Evolutionary conservation across 306 rosid genomes (phyloP), one percentile per base, ranked within the genome.

Genomic region (Glycine tomentella): DNA sequence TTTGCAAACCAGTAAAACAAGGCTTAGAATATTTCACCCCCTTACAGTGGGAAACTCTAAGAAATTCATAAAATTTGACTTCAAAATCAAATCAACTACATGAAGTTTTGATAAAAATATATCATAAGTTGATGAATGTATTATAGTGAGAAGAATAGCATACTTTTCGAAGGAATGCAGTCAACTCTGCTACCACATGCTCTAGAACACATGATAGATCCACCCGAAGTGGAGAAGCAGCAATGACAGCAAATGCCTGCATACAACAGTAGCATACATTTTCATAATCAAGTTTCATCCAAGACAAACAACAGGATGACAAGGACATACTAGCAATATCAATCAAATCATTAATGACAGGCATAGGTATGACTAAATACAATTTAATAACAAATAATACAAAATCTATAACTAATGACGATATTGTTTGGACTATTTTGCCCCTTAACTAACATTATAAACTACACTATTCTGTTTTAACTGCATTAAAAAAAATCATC

Each of bases 161-260:
- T 85, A 96, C 99, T 94, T 96, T 96, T 50, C 99, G 92, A 48
- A 96, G 88, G 89, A 96, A 96, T 17, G 97, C 97, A 31, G 98
- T 96, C 87, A 96, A 83, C 90, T 93, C 99, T 20, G 95, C 85
- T 48, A 93, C 91, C 56, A 96, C 93, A 76, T 93, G 97, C 86
- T 92, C 98, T 87, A 93, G 83, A 86, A 96, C 99, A 67, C 97
- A 92, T 44, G 97, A 92, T 67, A 96, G 87, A 79, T 96, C 98
- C 82, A 96, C 92, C 81, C 72, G 89, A 80, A 96, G 90, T 14
- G 91, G 97, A 58, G 97, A 93, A 83, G 95, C 90, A 69, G 99
- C 94, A 80, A 96, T 96, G 84, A 96, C 98, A 75, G 99, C 95
- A 75, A 93, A 93, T 71, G 99, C 97, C 99, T 96, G 89, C 84